These are phyloP conservation scores for Aspergillus chevalieri DNA, from an alignment of 2,329 filamentous ascomycete genomes.

Conservation along the genomic window DNA sequence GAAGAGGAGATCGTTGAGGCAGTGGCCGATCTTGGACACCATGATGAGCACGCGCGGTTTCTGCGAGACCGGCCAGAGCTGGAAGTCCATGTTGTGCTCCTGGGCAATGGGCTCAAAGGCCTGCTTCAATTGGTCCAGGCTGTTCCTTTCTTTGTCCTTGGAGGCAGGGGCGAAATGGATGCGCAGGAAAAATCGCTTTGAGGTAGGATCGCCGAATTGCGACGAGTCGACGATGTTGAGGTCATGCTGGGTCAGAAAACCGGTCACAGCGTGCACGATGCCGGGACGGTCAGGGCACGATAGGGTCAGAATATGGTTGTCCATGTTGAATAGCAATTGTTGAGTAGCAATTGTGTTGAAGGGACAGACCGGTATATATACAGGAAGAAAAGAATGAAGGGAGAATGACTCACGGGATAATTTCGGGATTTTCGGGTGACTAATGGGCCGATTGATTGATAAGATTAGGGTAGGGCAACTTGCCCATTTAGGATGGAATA, in stretches of 20 bases:
- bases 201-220: slow-evolving; percentile 72
- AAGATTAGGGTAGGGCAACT: no score
- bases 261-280: slow-evolving; percentile 79
- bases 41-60: slow-evolving; percentile 78
- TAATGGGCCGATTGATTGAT: no score
- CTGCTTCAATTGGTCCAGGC: slow-evolving; percentile 47
- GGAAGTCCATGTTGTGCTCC: slow-evolving; percentile 63
- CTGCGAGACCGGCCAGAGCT: slow-evolving; percentile 60
- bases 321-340: slow-evolving; percentile 9
- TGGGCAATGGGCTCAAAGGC: slow-evolving; percentile 57
- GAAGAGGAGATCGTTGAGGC: slow-evolving; percentile 77
- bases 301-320: slow-evolving; percentile 69
- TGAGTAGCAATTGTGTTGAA: slow-evolving; percentile 18
- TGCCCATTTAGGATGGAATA: no score
- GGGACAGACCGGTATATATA: slow-evolving; percentile 4
- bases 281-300: slow-evolving; percentile 79
- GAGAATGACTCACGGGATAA: slow-evolving; percentile 1
- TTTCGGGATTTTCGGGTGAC: background rate
- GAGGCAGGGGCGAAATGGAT: slow-evolving; percentile 65
- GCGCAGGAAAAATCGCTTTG: slow-evolving; percentile 79
- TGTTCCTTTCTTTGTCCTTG: slow-evolving; percentile 7
- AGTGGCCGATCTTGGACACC: slow-evolving; percentile 85
- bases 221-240: slow-evolving; percentile 80
- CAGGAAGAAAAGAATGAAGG: background rate
- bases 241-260: slow-evolving; percentile 64